These are phyloP conservation scores for Hygrophorus russula DNA, from an alignment of 768 basidiomycete species.

Conservation along the genomic window DNA sequence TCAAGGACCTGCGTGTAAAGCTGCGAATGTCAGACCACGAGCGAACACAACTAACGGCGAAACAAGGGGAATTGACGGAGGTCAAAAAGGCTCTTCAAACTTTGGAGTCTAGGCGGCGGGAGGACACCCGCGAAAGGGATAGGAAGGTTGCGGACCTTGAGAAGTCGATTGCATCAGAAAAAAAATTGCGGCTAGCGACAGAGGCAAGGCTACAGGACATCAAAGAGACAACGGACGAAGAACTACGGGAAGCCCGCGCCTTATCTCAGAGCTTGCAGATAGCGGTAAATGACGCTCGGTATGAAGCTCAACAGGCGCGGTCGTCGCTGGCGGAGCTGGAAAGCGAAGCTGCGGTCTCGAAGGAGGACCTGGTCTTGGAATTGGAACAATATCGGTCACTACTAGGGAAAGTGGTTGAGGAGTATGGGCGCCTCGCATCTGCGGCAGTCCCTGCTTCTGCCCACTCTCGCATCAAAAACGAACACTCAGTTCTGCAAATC, in stretches of 20 bases:
- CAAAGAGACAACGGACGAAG: constrained; percentile 29
- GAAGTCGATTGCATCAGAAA: constrained; percentile 37
- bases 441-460: constrained; percentile 26
- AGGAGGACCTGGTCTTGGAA: constrained; percentile 35
- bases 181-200: constrained; percentile 33
- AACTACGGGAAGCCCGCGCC: constrained; percentile 22
- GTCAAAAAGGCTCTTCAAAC: constrained; percentile 36
- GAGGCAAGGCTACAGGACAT: constrained; percentile 35
- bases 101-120: constrained; percentile 37
- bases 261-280: constrained; percentile 23
- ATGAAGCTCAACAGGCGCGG: constrained; percentile 24
- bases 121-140: constrained; percentile 47
- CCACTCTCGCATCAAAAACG: constrained; percentile 28
- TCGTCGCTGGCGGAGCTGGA: constrained; percentile 20
- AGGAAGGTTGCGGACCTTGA: constrained; percentile 44
- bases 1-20: constrained; percentile 52
- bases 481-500: constrained; percentile 26
- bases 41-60: constrained; percentile 34
- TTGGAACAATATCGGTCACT: constrained; percentile 38
- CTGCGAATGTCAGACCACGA: constrained; percentile 50
- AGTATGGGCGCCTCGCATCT: constrained; percentile 41
- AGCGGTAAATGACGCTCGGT: constrained; percentile 24
- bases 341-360: constrained; percentile 22
- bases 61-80: constrained; percentile 42
- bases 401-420: constrained; percentile 37